Evolutionary conservation across 2,329 filamentous ascomycete genomes (phyloP).

Genomic region (Boeremia exigua): DNA sequence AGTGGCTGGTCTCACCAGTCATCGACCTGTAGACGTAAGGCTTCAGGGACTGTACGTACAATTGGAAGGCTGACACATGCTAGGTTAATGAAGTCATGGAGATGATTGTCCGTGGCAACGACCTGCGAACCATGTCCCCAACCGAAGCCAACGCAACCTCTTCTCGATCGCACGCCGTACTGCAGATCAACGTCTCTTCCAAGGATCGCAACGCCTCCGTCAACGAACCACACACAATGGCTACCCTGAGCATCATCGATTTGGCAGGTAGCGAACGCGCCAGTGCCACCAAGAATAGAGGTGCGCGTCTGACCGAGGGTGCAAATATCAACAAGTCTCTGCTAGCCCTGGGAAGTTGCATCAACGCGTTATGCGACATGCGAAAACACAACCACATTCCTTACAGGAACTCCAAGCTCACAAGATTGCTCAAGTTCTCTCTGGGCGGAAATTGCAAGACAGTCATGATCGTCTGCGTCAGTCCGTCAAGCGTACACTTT

Average conservation of each 20-base stretch:
- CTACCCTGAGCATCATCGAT: constrained; percentile 97
- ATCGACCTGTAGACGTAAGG: constrained; percentile 82
- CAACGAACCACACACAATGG: constrained; percentile 96
- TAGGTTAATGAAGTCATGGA: constrained; percentile 90
- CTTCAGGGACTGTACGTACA: too few relatives aligned
- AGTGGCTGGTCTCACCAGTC: constrained; percentile 87
- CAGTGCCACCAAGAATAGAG: constrained; percentile 94
- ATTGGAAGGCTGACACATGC: not conserved
- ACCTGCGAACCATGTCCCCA: constrained; percentile 92
- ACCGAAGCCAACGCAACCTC: constrained; percentile 98
- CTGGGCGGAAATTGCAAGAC: constrained; percentile 98
- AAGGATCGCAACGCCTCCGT: constrained; percentile 92
- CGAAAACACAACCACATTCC: constrained; percentile 92
- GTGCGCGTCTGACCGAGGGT: constrained; percentile 87
- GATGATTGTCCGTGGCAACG: constrained; percentile 95
- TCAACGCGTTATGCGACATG: constrained; percentile 95
- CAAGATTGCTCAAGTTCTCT: constrained; percentile 93
- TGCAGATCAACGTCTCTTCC: constrained; percentile 95
- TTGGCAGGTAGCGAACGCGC: constrained; percentile 94
- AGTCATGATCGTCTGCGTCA: constrained; percentile 99
- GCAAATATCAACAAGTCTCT: constrained; percentile 99
- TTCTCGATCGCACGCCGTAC: constrained; percentile 92
- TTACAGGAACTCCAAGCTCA: constrained; percentile 97
- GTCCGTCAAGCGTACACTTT: constrained; percentile 93
- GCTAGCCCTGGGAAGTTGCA: constrained; percentile 92